Percentiles rank a stretch among this genome's conserved stretches.
Evolutionary conservation across 441 rosid genomes (phyloP).

Genomic region (Eruca vesicaria): DNA sequence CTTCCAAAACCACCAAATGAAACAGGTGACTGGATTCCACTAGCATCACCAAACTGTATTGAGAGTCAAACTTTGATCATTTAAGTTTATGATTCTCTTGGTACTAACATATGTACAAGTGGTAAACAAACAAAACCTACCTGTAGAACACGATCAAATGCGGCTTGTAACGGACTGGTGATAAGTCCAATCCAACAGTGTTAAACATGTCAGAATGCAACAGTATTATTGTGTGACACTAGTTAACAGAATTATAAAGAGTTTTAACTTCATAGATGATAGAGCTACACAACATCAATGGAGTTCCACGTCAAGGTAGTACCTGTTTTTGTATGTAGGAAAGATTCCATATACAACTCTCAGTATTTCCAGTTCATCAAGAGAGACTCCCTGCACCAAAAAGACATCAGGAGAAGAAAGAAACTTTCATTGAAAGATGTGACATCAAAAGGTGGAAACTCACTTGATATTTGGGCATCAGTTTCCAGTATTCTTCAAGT

Average conservation of each 20-base stretch:
- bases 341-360: conserved; percentile 93
- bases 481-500: conserved; percentile 86
- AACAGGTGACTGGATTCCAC: conserved; percentile 98
- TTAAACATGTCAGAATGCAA: conserved; percentile 42
- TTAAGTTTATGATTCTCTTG: conserved; percentile 3
- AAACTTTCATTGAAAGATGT: not conserved
- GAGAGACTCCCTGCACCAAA: conserved; percentile 61
- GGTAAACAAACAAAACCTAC: conserved; percentile 41
- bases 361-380: conserved; percentile 69
- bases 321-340: conserved; percentile 89
- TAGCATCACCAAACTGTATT: conserved; percentile 95
- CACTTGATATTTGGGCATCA: conserved; percentile 96
- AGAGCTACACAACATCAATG: not conserved
- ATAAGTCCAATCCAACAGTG: conserved; percentile 47
- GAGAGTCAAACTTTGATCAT: conserved; percentile 31
- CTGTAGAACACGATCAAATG: conserved; percentile 91
- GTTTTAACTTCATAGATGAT: conserved; percentile 1
- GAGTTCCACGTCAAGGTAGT: conserved; percentile 25
- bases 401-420: conserved; percentile 8
- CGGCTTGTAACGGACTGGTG: conserved; percentile 89
- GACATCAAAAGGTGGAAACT: conserved; percentile 15
- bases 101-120: not conserved
- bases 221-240: conserved; percentile 28
- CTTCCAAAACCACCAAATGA: conserved; percentile 99
- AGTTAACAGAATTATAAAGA: conserved; percentile 15